Conservation (phyloP, 768 basidiomycete species). For the Cystofilobasidium capitatum region DNA sequence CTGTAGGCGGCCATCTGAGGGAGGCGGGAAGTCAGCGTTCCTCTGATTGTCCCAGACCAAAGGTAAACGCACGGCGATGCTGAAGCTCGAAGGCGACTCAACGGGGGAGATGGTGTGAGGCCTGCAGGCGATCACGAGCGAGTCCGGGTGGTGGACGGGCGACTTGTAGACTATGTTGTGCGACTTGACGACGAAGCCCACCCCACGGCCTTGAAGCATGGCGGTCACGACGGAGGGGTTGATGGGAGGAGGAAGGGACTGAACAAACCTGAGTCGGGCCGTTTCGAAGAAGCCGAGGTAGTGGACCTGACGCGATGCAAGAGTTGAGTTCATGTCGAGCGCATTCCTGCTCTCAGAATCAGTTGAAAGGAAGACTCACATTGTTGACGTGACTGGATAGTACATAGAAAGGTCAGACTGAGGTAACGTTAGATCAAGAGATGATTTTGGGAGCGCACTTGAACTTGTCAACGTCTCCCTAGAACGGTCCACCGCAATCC, state of each 20-base stretch:
- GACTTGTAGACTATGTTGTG: slow-evolving; percentile 19
- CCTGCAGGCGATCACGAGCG: slow-evolving; percentile 2
- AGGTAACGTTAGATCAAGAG: background rate
- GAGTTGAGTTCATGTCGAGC: background rate
- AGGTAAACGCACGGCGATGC: background rate
- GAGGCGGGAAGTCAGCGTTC: no score
- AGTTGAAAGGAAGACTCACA: background rate
- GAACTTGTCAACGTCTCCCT: slow-evolving; percentile 20
- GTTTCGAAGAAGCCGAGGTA: slow-evolving; percentile 19
- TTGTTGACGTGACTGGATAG: slow-evolving; percentile 23
- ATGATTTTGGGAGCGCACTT: background rate
- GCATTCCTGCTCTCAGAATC: no score
- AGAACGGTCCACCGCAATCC: background rate
- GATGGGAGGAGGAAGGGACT: slow-evolving; percentile 12
- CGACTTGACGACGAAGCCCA: slow-evolving; percentile 22
- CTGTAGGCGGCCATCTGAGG: slow-evolving; percentile 3
- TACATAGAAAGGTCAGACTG: no score
- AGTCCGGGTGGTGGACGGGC: slow-evolving; percentile 21
- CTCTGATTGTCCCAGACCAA: background rate
- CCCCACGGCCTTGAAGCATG: slow-evolving; percentile 8
- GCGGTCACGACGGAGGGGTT: background rate
- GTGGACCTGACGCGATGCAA: background rate
- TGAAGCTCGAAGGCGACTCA: slow-evolving; percentile 15
- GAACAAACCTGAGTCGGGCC: slow-evolving; percentile 15
- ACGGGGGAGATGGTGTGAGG: slow-evolving; percentile 5